A percentile compares a stretch with the other conserved stretches of the same genome.
Conservation (phyloP, 495 filamentous ascomycete species). For the Tuber indicum region DNA sequence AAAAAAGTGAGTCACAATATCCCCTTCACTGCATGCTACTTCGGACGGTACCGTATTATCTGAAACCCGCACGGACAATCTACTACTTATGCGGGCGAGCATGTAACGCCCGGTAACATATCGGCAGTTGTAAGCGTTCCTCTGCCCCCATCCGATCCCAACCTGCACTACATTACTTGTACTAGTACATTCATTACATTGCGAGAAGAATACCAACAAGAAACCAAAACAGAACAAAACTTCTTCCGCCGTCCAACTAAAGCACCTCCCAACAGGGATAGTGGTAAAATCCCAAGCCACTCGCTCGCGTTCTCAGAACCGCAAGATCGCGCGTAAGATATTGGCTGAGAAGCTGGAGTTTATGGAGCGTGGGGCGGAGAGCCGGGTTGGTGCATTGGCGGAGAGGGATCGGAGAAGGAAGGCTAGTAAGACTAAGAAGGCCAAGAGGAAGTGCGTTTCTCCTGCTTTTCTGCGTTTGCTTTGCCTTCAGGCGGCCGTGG, state of each 20-base stretch:
- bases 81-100: background rate
- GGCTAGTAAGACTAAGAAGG: conserved; percentile 60
- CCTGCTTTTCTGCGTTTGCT: background rate
- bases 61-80: background rate
- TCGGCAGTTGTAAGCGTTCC: conserved; percentile 18
- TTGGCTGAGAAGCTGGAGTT: conserved; percentile 73
- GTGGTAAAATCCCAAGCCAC: conserved; percentile 91
- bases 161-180: background rate
- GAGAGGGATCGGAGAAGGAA: conserved; percentile 56
- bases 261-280: conserved; percentile 77
- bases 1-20: conserved; percentile 65
- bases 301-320: conserved; percentile 78
- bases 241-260: conserved; percentile 86
- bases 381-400: conserved; percentile 53
- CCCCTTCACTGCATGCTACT: background rate
- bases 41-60: background rate
- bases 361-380: conserved; percentile 54
- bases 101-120: background rate
- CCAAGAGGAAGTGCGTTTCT: conserved; percentile 52
- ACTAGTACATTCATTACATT: background rate
- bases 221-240: conserved; percentile 74
- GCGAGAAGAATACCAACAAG: conserved; percentile 1
- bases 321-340: conserved; percentile 71
- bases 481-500: background rate
- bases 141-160: background rate